Conservation (phyloP, 768 basidiomycete genomes). For the Piloderma croceum region DNA sequence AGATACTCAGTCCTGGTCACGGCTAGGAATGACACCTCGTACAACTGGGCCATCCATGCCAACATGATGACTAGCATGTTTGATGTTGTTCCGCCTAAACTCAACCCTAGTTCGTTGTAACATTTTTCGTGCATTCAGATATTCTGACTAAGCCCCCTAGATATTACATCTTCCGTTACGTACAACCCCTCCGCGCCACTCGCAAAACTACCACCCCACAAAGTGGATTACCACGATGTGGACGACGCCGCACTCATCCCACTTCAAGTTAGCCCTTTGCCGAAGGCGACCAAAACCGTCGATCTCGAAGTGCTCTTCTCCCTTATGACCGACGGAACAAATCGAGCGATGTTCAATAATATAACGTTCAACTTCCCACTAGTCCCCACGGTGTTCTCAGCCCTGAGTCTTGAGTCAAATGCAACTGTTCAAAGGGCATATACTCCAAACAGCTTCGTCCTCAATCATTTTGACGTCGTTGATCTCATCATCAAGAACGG, state of each 20-base stretch:
- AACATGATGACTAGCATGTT: constrained; percentile 92
- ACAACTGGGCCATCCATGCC: constrained; percentile 87
- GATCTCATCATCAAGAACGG: constrained; percentile 72
- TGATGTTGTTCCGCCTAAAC: constrained; percentile 63
- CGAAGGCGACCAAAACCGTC: constrained; percentile 49
- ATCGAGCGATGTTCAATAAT: constrained; percentile 72
- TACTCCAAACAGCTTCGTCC: constrained; percentile 70
- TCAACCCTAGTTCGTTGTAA: constrained; percentile 78
- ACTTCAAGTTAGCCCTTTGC: constrained; percentile 44
- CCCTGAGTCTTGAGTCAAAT: constrained; percentile 68
- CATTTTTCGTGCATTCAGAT: too few species aligned
- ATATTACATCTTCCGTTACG: constrained; percentile 78
- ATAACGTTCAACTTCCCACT: constrained; percentile 63
- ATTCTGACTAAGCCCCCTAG: constrained; percentile 39
- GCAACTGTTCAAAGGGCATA: constrained; percentile 67
- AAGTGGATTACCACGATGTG: constrained; percentile 51
- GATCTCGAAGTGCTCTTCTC: constrained; percentile 73
- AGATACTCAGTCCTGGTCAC: constrained; percentile 90
- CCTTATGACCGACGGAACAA: constrained; percentile 82
- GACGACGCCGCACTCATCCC: constrained; percentile 71
- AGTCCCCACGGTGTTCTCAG: constrained; percentile 74
- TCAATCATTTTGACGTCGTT: constrained; percentile 70
- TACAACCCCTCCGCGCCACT: constrained; percentile 54
- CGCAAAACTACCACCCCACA: constrained; percentile 48
- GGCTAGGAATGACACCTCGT: constrained; percentile 69